Conservation (phyloP, 2,329 filamentous ascomycete species). For the Diaporthe humulicola region DNA sequence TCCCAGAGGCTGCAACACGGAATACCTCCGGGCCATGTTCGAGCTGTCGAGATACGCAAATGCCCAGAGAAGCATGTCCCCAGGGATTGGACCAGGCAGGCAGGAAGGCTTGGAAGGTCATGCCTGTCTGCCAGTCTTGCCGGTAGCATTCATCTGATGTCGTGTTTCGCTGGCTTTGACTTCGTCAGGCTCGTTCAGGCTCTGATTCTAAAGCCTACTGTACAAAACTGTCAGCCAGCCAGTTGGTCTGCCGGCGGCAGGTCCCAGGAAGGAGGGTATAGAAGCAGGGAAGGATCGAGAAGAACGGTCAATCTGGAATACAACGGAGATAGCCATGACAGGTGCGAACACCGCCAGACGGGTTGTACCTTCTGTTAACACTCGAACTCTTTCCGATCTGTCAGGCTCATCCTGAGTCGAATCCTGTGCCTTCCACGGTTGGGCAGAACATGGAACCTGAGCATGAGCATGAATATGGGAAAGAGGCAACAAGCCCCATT, state of each 20-base stretch:
- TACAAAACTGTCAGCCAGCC: not conserved
- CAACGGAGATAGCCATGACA: not conserved
- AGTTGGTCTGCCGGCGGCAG: not conserved
- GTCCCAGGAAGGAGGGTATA: constrained; percentile 33
- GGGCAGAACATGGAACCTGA: not conserved
- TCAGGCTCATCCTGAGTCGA: not conserved
- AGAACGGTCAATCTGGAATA: not conserved
- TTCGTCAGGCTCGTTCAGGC: constrained; percentile 4
- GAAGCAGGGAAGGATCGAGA: constrained; percentile 1
- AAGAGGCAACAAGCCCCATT: not conserved
- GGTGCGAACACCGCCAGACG: not conserved
- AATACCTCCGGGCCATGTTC: not conserved
- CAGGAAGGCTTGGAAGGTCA: not conserved
- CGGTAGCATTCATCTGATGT: constrained; percentile 21
- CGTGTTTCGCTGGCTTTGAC: constrained; percentile 12
- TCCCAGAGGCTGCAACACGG: constrained; percentile 4
- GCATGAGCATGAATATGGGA: not conserved
- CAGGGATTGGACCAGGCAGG: not conserved
- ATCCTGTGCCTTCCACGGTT: not conserved
- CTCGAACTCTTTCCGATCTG: not conserved
- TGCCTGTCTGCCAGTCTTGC: constrained; percentile 6
- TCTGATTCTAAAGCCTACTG: constrained; percentile 15
- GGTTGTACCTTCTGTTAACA: not conserved
- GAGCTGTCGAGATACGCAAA: not conserved
- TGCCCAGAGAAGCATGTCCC: not conserved